Base-by-base conservation (phyloP, 768 basidiomycete genomes). In the Clitopilus passeckerianus region DNA sequence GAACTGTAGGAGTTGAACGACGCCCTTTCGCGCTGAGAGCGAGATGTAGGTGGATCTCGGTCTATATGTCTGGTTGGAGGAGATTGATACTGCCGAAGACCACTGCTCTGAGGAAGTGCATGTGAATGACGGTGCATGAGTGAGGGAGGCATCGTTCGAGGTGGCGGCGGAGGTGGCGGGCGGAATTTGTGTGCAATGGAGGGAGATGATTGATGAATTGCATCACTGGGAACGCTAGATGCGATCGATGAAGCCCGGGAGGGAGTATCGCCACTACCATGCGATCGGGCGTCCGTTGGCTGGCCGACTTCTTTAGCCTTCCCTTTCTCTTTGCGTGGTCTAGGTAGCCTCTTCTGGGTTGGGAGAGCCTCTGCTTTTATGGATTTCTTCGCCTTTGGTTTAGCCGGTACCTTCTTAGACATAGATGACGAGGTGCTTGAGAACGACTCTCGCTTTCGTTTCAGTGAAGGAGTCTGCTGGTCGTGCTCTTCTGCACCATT, bases 211-310 rank as follows among this genome's bases (percentile, higher is more conserved):
- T 67, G 73, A 27, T 53, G 59, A 16, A 62, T 50, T 20, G 18
- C 67, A 37, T 73, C 74, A 54, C 71, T 75, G 9, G 64, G 65
- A 12, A 67, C 67, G 53, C 62, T 70, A n/a, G 75, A 82, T 2
- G 65, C 74, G n/a, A 83, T 71, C n/a, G 85, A 86, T 5, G 83
- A 81, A 9, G 81, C 69, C 30, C 77, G 72, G 22, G 82, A 83
- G 18, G 75, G 64, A 34, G 70, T 73, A 41, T 76, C 76, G 7
- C 67, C 64, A 56, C 65, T 65, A 37, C 65, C 66, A n/a, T 59
- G 54, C n/a, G 70, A 68, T 34, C 44, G 56, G 5, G 57, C 59
- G 30, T 63, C 66, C n/a, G 53, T 56, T 33, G 53, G 56, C 34
- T 57, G 61, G 46, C 67, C 63, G 57, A 63, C 66, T n/a, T 67